Evolutionary conservation across 306 rosid species (phyloP), one percentile per base, ranked within the genome.

Genomic region (Biancaea sappan): DNA sequence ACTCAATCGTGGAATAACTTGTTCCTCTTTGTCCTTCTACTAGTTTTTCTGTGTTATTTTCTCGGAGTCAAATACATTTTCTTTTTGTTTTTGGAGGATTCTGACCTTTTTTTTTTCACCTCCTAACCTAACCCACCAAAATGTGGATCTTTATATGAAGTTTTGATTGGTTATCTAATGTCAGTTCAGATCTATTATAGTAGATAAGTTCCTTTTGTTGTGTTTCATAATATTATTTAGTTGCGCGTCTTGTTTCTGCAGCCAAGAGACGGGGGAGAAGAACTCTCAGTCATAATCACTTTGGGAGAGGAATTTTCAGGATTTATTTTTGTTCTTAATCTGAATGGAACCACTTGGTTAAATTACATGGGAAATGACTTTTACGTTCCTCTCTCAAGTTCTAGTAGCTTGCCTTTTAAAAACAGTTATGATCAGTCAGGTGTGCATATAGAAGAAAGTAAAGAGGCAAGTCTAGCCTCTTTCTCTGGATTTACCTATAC

Each of bases 251-350:
- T 80, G 63, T 79, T 81, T 68, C 22, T 81, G 76, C 75, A 93
- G 98, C 80, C 84, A 73, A 86, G 83, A 74, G 90, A 81, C 8
- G 78, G 57, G 40, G 91, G 85, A 67, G 78, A 83, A 11, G 89
- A 90, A 76, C 78, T 80, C 66, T 84, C 74, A 46, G 90, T 74
- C 58, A 19, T 63, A 44, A 87, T 93, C 84, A 83, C 90, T 62
- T 50, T 93, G 65, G 96, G 79, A 47, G 98, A 87, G 83, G 86
- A 77, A 37, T 81, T 69, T 38, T 70, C 84, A 63, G 95, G 91
- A 66, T 88, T 90, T 80, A 66, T 84, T 75, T 93, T 90, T 86
- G 96, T 90, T 60, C 79, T 93, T 70, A 90, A 81, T 88, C 84
- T 86, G 68, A 80, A 84, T 79, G 96, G 84, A 60, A 75, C 64